Evolutionary conservation across 208 protist species (phyloP).

Genomic region (Leishmania aethiopica): DNA sequence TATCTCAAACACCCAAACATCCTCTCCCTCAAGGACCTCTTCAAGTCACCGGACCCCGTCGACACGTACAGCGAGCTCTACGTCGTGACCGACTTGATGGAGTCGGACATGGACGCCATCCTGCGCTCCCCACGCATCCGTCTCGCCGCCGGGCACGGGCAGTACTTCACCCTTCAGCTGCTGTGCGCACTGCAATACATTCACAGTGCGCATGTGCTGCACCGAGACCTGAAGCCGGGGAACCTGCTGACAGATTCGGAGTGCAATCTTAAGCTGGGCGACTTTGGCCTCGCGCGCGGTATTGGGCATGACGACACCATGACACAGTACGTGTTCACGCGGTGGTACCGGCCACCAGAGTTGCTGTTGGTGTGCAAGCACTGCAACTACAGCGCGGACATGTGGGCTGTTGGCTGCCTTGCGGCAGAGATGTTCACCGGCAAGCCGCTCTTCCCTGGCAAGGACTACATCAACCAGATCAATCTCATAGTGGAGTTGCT

Average conservation of each 20-base stretch:
- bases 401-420: slow-evolving; percentile 97
- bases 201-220: slow-evolving; percentile 95
- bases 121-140: slow-evolving; percentile 50
- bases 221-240: slow-evolving; percentile 96
- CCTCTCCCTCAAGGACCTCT: slow-evolving; percentile 80
- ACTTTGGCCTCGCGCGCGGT: slow-evolving; percentile 91
- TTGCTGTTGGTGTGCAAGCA: slow-evolving; percentile 93
- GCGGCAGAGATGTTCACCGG: slow-evolving; percentile 94
- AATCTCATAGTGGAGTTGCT: slow-evolving; percentile 78
- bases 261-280: slow-evolving; percentile 93
- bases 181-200: slow-evolving; percentile 94
- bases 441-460: slow-evolving; percentile 81
- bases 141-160: slow-evolving; percentile 75
- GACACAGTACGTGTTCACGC: slow-evolving; percentile 96
- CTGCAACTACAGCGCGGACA: slow-evolving; percentile 93
- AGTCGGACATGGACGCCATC: slow-evolving; percentile 90
- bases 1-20: slow-evolving; percentile 83
- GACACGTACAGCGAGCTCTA: slow-evolving; percentile 77
- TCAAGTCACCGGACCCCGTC: slow-evolving; percentile 37
- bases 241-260: slow-evolving; percentile 94
- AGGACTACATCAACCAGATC: slow-evolving; percentile 90
- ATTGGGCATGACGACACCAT: slow-evolving; percentile 76
- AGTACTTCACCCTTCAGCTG: slow-evolving; percentile 97
- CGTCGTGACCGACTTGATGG: slow-evolving; percentile 93
- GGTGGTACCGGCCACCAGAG: slow-evolving; percentile 99